Evolutionary conservation across 179 eudicot genomes (phyloP), one percentile per base, ranked within the genome.

Genomic region (Silene vulgaris): DNA sequence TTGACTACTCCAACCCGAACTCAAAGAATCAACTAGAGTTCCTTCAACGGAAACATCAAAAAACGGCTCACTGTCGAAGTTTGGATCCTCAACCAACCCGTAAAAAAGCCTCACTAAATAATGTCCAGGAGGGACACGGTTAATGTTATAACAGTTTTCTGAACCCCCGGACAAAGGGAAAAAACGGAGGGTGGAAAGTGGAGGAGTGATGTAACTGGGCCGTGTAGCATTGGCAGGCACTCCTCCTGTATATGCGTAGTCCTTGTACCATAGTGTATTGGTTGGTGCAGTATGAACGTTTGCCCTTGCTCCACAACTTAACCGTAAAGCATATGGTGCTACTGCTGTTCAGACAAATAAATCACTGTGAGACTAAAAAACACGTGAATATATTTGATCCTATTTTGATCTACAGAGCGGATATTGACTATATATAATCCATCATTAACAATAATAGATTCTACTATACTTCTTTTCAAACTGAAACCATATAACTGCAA

Each of bases 111-210:
- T 84, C 8, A 96, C 91, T 5, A 84, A 77, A 79, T 90, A 93
- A 80, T 89, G 99, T 60, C 97, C 97, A 63, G 73, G 80, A 0
- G 96, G 99, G n/a, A 93, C 92, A 40, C 87, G 87, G 5, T 83
- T 78, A 71, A 96, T 85, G 28, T 79, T 88, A 79, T 96, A 96
- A 83, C 99, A 96, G 79, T 96, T 96, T 77, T 93, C 90, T 5
- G 99, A 91, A 62, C 99, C 99, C 81, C 82, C 97, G 0, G 97
- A 90, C 28, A 90, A 73, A 76, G 99, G 99, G 75, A 96, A 96
- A 79, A 82, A 92, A 20, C 99, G 97, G 70, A 96, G 83, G 0
- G 99, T 96, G 14, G 77, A 20, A 14, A 96, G 88, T 32, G 81
- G 82, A 43, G 99, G 99, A 65, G 93, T 78, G 77, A 96, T 85